phyloP scores from a whole-genome alignment of 2,329 filamentous ascomycete genomes.

The Xylariaceae sp. region DNA sequence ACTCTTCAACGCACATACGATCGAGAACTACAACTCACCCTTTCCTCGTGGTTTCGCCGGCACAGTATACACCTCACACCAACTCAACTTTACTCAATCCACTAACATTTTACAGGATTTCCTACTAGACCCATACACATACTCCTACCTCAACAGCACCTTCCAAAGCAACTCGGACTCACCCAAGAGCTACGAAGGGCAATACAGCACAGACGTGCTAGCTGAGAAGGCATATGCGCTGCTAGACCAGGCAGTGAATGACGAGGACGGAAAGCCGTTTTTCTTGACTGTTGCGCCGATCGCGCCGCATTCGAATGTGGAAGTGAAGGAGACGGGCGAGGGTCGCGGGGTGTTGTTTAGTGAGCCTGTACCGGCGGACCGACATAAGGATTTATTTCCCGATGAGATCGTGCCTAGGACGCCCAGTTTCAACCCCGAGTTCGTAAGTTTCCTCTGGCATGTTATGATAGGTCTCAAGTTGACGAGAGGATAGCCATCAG shows the following conservation, averaged over 20 bases:
- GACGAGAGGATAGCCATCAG: slow-evolving; percentile 8
- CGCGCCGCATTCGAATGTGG: slow-evolving; percentile 56
- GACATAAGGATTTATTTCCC: slow-evolving; percentile 62
- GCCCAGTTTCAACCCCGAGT: slow-evolving; percentile 63
- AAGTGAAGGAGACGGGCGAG: slow-evolving; percentile 34
- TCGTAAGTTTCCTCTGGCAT: slow-evolving; percentile 34
- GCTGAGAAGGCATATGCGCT: slow-evolving; percentile 58
- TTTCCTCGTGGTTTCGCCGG: slow-evolving; percentile 27
- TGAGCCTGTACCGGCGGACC: slow-evolving; percentile 49
- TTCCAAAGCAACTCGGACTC: slow-evolving; percentile 58
- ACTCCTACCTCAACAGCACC: slow-evolving; percentile 64
- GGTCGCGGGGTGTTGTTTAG: slow-evolving; percentile 43
- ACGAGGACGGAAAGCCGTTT: slow-evolving; percentile 55
- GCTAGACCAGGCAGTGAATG: slow-evolving; percentile 56
- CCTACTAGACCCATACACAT: slow-evolving; percentile 65
- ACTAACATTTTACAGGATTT: slow-evolving; percentile 35
- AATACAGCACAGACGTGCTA: slow-evolving; percentile 55
- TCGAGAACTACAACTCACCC: slow-evolving; percentile 42
- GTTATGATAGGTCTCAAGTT: too few species aligned
- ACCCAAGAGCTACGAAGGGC: slow-evolving; percentile 34
- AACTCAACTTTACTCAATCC: background rate
- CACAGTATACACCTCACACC: slow-evolving; percentile 33
- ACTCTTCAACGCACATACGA: slow-evolving; percentile 51
- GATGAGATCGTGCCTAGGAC: slow-evolving; percentile 59
- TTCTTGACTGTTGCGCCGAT: slow-evolving; percentile 66